Evolutionary conservation across 169 alveolate genomes (phyloP), one percentile per base, ranked within the genome.

Genomic region (Toxoplasma gondii): DNA sequence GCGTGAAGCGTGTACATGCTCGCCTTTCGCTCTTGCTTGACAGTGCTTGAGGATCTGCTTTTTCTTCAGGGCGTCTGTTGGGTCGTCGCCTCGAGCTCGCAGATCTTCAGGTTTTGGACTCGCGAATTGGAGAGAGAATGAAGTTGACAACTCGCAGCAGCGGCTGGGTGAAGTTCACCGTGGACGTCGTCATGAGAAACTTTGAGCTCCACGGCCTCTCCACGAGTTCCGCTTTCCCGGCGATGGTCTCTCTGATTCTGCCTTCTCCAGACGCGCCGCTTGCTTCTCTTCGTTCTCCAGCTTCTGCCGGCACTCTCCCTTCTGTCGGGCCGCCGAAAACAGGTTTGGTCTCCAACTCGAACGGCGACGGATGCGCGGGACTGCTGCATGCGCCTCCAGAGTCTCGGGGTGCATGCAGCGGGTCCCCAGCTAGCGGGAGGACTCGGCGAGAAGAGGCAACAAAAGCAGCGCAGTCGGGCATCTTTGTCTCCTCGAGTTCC

Each of bases 81-180:
- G 90, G 90, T 9, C 90, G 90, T 5, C 90, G 90, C 69, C 16
- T 36, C 4, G 90, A 27, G 4, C 67, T 82, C 2, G 38, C 54
- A 24, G 53, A 38, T 27, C 29, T 82, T 24, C 34, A 36, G 12
- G 90, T 82, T 22, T 36, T 82, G 64, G 90, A 82, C 67, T 7
- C 69, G 38, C n/a, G 67, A 5, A 82, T 82, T 16, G 90, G 90
- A 5, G 90, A 82, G 27, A 36, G 90, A 49, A 82, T 82, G 90
- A 82, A 44, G 90, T 36, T 82, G 90, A 82, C 90, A 22, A 82
- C 90, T 34, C 53, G 90, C 5, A 82, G 67, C 67, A 82, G 67
- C 67, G 90, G 90, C 54, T 17, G 64, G 67, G 90, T 82, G 44
- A 24, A 29, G 67, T 82, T 82, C 19, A 29, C 36, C 54, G 38